Base-by-base conservation (phyloP, 192 early-diverging fungal genomes). In the Lobulomyces angularis region DNA sequence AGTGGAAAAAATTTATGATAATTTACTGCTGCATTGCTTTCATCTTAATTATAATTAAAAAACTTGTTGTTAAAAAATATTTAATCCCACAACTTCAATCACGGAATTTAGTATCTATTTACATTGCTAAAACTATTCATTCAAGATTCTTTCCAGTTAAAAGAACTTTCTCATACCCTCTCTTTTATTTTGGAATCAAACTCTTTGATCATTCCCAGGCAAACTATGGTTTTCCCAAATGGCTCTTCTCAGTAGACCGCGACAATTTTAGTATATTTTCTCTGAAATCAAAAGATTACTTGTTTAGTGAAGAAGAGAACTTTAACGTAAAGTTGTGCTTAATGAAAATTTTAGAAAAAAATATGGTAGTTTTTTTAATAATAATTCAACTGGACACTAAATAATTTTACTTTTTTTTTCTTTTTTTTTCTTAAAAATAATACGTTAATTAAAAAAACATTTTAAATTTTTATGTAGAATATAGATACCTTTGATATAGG, bases 101-200 rank as follows among this genome's bases (percentile, higher is more conserved):
- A n/a, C n/a, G n/a, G n/a, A n/a, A n/a, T n/a, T n/a, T n/a, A n/a
- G n/a, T n/a, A n/a, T n/a, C 31, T 12, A 32, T 64, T 3, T 62
- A 59, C 47, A 30, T 67, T 23, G 56, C 40, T 18, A n/a, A 28
- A 32, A 76, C 73, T 5, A 34, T 18, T 22, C 73, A 76, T 45
- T 30, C 45, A 4, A 59, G 73, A 9, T 50, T 61, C 41, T n/a
- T 33, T 24, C 71, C 71, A 6, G 46, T 48, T 5, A 24, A 34
- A 1, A 69, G 75, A 48, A 18, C 48, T 5, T 76, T 76, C 47
- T n/a, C 35, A 20, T 76, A 77, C 37, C 61, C 67, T 2, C 29
- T 76, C 9, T 47, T 75, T 25, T 72, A 71, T 51, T 46, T 74
- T 40, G 20, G 39, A 2, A 56, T 49, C 11, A 12, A n/a, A n/a